Evolutionary conservation across 1,284 basidiomycete species (phyloP).

Genomic region (Earliella scabrosa): DNA sequence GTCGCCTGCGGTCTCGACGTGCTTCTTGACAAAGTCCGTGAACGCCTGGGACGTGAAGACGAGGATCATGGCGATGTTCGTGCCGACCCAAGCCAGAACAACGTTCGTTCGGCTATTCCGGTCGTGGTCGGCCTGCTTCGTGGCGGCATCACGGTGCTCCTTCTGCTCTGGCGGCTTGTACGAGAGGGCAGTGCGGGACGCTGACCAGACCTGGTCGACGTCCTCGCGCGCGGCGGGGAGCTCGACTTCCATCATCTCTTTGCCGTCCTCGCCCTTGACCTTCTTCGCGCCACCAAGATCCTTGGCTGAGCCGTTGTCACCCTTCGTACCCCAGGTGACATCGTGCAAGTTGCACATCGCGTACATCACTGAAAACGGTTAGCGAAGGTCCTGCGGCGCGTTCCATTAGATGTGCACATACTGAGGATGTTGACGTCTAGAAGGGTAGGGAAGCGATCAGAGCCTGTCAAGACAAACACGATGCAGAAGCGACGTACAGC

Average conservation of each 20-base stretch:
- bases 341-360: constrained; percentile 92
- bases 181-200: constrained; percentile 70
- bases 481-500: constrained; percentile 51
- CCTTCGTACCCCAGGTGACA: constrained; percentile 92
- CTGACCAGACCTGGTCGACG: constrained; percentile 84
- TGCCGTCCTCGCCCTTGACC: constrained; percentile 80
- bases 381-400: background rate
- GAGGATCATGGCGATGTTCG: constrained; percentile 83
- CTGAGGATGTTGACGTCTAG: constrained; percentile 87
- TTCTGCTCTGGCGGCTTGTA: constrained; percentile 70
- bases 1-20: constrained; percentile 50
- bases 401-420: constrained; percentile 30
- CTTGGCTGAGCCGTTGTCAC: constrained; percentile 84
- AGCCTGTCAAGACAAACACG: constrained; percentile 13
- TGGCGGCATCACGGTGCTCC: constrained; percentile 84
- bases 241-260: constrained; percentile 86
- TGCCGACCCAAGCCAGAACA: constrained; percentile 84
- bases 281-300: constrained; percentile 90
- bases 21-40: constrained; percentile 60
- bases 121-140: constrained; percentile 88
- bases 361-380: constrained; percentile 68
- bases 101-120: constrained; percentile 85
- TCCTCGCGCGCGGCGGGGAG: constrained; percentile 82
- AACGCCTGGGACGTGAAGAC: constrained; percentile 84
- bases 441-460: constrained; percentile 20